Base-by-base conservation (phyloP, 805 yeast genomes). In the Peterozyma toletana region DNA sequence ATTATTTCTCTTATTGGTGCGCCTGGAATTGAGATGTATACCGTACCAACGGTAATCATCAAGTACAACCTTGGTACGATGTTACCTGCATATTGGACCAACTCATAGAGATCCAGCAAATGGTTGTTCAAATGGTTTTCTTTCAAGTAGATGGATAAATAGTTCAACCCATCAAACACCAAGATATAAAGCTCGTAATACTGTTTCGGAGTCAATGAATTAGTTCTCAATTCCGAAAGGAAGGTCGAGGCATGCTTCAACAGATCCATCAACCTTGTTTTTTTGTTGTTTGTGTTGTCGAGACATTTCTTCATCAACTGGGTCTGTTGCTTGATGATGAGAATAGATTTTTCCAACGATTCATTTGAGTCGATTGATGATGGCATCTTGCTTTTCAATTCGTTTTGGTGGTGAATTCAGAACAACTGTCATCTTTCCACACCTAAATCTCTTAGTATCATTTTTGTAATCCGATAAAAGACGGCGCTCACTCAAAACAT, bases 1-100 rank as follows among this genome's bases (percentile, higher is more conserved):
- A 91, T 76, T 41, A 93, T 83, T 50, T 89, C 98, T 55, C 77
- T 77, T 33, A 78, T 73, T 0, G 97, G 96, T 0, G 95, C 82
- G 44, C 80, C 87, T 1, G 82, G 75, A 9, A 81, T 71, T 7
- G 84, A 68, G 83, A 91, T 80, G 65, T 85, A 89, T 2, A 87
- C 88, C 1, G 95, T 80, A 9, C 99, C 99, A 13, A 93, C 91
- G 2, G 95, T 91, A 37, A 93, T 84, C 97, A 93, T 88, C 64
- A 93, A 70, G 59, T 93, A 93, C 44, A 93, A 67, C 46, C 99
- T 73, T 2, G 99, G 99, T 13, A 93, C 73, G 21, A 93, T 86
- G 58, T 88, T 91, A 1, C 97, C 95, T 1, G 96, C 88, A 58
- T 93, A 93, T 62, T 93, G 98, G 5, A 91, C 97, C 59, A 90